Evolutionary conservation across 345 rosid genomes (phyloP), one percentile per base, ranked within the genome.

Genomic region (Brassica cretica): DNA sequence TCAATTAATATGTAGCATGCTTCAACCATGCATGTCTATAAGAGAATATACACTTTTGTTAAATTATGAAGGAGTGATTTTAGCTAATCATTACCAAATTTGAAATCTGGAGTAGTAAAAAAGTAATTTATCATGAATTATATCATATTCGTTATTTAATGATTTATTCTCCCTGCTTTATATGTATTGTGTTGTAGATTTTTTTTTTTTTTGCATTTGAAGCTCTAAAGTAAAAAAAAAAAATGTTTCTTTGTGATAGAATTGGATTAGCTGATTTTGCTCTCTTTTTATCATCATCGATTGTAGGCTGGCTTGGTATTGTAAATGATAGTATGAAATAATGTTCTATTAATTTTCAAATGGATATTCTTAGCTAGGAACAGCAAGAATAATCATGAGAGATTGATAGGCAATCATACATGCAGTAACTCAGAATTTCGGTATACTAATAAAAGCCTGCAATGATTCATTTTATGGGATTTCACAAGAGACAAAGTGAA

Each of bases 1-100:
- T 5, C 32, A 60, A 60, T 14, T 63, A 60, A 69, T 68, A 66
- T 60, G 73, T 59, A 33, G 37, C 70, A 51, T 64, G 19, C 70
- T 16, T 63, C 46, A 14, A 15, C 30, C 35, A 49, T 33, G 29
- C 33, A 64, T 49, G 64, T 18, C 24, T 73, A 15, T 41, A 61
- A 60, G 59, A 39, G 27, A 37, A 60, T 8, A 6, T 37, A 35
- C 5, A 37, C 12, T 10, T 12, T 55, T 10, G 5, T n/a, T 15
- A 25, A 2, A 60, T 10, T 49, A 1, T 8, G 6, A 1, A 12
- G 15, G 53, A 46, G 53, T 46, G 1, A 46, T 46, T 46, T 46
- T 46, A 46, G 15, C 53, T 46, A 15, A 46, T 46, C 15, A 46
- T 46, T 61, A 25, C 53, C 1, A 32, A 4, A 18, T 4, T 64